These are phyloP conservation scores for Wickerhamomyces silvicola DNA, from an alignment of 805 yeast genomes.

Conservation along the genomic window DNA sequence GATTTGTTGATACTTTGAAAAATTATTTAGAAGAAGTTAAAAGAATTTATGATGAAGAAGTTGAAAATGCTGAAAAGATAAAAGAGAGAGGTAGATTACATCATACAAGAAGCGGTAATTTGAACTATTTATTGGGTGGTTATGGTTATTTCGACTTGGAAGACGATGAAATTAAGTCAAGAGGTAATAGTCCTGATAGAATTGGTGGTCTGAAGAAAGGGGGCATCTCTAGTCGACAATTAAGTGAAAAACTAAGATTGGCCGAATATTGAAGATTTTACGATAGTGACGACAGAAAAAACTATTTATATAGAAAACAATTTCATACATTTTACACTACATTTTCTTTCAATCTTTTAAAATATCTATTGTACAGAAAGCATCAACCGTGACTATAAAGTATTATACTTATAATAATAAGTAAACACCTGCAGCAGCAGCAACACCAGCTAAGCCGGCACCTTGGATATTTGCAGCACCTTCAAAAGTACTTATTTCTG, in stretches of 20 bases:
- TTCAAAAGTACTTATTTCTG: constrained; percentile 14
- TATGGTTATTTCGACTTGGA: constrained; percentile 78
- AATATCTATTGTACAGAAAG: no score
- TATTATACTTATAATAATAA: constrained; percentile 17
- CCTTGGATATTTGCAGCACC: constrained; percentile 16
- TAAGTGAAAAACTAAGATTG: constrained; percentile 23
- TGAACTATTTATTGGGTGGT: constrained; percentile 58
- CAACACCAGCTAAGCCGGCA: constrained; percentile 22
- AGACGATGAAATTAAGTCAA: constrained; percentile 53
- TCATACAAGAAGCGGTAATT: constrained; percentile 27
- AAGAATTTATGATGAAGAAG: constrained; percentile 34
- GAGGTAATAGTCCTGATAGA: constrained; percentile 24
- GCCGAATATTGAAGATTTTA: constrained; percentile 18
- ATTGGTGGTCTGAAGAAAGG: constrained; percentile 11
- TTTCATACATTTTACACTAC: no score
- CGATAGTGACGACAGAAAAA: no score
- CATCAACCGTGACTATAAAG: no score
- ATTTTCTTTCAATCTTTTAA: no score
- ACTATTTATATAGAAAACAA: no score
- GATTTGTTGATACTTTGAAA: constrained; percentile 65
- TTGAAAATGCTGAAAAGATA: constrained; percentile 9
- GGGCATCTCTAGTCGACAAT: constrained; percentile 20
- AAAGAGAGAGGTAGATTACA: constrained; percentile 22
- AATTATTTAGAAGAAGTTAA: constrained; percentile 56
- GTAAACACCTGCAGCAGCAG: constrained; percentile 22